Conservation (phyloP, 1,284 basidiomycete species). For the Bjerkandera adusta region DNA sequence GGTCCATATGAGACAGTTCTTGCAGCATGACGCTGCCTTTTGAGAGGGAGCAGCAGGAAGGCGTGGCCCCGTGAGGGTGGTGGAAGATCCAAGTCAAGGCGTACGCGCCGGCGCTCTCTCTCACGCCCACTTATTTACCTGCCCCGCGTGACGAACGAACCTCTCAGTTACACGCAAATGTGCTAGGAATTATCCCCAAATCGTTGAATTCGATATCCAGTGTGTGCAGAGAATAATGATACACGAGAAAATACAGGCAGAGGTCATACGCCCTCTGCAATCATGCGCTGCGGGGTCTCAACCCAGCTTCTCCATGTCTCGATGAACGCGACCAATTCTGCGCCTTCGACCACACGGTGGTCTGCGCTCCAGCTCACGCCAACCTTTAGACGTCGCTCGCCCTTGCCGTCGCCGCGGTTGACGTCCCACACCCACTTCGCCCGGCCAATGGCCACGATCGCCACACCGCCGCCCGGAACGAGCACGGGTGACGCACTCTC, state of each 20-base stretch:
- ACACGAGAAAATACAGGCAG: too few species aligned
- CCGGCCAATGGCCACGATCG: slow-evolving; percentile 86
- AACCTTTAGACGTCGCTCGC: slow-evolving; percentile 67
- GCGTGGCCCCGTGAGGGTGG: not conserved
- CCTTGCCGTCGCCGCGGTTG: slow-evolving; percentile 40
- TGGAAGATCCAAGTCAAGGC: not conserved
- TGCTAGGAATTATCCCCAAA: too few species aligned
- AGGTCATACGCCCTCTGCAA: slow-evolving; percentile 63
- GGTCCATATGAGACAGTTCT: slow-evolving; percentile 86
- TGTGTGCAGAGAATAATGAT: too few species aligned
- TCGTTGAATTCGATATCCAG: too few species aligned
- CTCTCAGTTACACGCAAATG: too few species aligned
- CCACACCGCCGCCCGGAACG: slow-evolving; percentile 86
- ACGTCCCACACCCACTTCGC: slow-evolving; percentile 84
- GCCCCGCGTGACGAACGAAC: too few species aligned
- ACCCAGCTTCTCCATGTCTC: slow-evolving; percentile 87
- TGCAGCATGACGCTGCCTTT: slow-evolving; percentile 71
- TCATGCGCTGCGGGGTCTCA: slow-evolving; percentile 74
- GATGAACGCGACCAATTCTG: slow-evolving; percentile 88
- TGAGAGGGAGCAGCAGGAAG: slow-evolving; percentile 1
- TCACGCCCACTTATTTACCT: not conserved
- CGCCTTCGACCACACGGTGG: slow-evolving; percentile 90
- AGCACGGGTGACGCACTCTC: slow-evolving; percentile 77
- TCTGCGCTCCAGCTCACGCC: slow-evolving; percentile 88
- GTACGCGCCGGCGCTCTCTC: not conserved